These are phyloP conservation scores for Suillus decipiens DNA, from an alignment of 768 basidiomycete genomes.

Conservation along the genomic window DNA sequence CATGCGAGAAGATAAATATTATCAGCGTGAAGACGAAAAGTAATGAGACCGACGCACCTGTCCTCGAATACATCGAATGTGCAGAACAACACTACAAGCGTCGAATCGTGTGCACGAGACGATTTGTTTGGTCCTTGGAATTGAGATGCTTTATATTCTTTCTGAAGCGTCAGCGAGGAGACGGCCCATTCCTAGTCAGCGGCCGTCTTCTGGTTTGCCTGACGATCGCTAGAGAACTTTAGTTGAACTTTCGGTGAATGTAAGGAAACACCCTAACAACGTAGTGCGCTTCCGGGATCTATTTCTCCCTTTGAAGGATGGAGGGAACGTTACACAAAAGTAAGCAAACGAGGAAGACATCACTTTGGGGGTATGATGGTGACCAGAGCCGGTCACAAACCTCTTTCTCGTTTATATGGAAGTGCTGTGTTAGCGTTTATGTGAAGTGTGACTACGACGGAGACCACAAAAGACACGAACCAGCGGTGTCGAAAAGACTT, in stretches of 20 bases:
- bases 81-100: conserved; percentile 59
- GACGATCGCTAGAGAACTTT: conserved; percentile 17
- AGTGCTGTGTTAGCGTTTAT: conserved; percentile 19
- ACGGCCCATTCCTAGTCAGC: conserved; percentile 75
- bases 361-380: conserved; percentile 98
- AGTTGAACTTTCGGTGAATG: not conserved
- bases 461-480: conserved; percentile 49
- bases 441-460: conserved; percentile 9
- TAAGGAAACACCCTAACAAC: conserved; percentile 36
- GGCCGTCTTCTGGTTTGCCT: conserved; percentile 77
- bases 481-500: conserved; percentile 98
- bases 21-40: not conserved
- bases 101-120: conserved; percentile 74
- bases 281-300: conserved; percentile 99
- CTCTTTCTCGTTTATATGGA: conserved; percentile 66
- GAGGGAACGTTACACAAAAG: conserved; percentile 97
- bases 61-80: conserved; percentile 77
- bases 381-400: conserved; percentile 99
- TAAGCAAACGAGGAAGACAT: conserved; percentile 99
- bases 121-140: conserved; percentile 51
- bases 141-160: conserved; percentile 56
- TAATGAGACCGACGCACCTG: conserved; percentile 40
- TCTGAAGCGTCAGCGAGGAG: conserved; percentile 61
- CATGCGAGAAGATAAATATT: not conserved
- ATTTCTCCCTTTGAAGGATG: conserved; percentile 99